Percentiles rank a stretch among this genome's conserved stretches.
These are phyloP conservation scores for Leccinum proliferum DNA, from an alignment of 1,284 basidiomycete species.

Conservation along the genomic window DNA sequence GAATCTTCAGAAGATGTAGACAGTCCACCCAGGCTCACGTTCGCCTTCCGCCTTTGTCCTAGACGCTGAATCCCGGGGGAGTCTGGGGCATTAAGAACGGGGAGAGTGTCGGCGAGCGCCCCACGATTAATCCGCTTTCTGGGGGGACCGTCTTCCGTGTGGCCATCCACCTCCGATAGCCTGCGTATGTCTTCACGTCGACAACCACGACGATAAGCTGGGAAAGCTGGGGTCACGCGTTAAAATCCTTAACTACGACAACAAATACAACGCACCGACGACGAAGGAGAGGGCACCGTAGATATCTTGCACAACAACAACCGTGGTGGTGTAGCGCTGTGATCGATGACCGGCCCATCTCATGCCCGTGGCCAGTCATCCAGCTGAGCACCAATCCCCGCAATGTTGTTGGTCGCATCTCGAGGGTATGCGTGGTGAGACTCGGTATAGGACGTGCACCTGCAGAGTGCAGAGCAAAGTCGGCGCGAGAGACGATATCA, in stretches of 20 bases:
- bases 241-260: too few relatives aligned
- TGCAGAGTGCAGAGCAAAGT: slow-evolving; percentile 71
- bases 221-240: too few relatives aligned
- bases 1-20: slow-evolving; percentile 64
- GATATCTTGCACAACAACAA: too few relatives aligned
- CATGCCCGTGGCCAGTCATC: slow-evolving; percentile 55
- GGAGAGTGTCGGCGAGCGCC: slow-evolving; percentile 33
- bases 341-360: slow-evolving; percentile 75
- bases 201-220: too few relatives aligned
- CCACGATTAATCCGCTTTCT: slow-evolving; percentile 61
- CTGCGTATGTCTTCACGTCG: slow-evolving; percentile 24
- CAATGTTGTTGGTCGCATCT: slow-evolving; percentile 49
- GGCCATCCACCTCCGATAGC: slow-evolving; percentile 33
- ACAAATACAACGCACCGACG: too few relatives aligned
- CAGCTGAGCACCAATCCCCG: slow-evolving; percentile 43
- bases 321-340: slow-evolving; percentile 65
- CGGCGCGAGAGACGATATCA: slow-evolving; percentile 75
- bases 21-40: slow-evolving; percentile 32
- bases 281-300: too few relatives aligned
- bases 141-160: slow-evolving; percentile 54
- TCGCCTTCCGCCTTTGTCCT: slow-evolving; percentile 43
- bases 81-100: slow-evolving; percentile 30
- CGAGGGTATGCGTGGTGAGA: slow-evolving; percentile 74
- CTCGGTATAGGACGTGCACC: slow-evolving; percentile 80
- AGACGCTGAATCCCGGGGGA: slow-evolving; percentile 54